These are phyloP conservation scores for Vigna radiata DNA, from an alignment of 306 rosid species.

Conservation along the genomic window DNA sequence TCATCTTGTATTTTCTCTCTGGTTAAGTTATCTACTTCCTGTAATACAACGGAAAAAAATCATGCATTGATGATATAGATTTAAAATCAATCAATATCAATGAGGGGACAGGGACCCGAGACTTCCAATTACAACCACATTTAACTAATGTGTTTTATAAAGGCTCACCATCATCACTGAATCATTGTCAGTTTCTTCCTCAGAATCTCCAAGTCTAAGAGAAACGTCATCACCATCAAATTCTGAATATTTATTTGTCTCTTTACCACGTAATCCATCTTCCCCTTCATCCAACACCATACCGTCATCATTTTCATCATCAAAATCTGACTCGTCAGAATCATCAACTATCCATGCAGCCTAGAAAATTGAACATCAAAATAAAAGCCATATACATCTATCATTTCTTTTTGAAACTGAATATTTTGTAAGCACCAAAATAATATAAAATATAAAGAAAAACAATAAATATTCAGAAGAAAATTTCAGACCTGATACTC, in stretches of 20 bases:
- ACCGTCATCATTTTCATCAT: constrained; percentile 64
- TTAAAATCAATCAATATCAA: constrained; percentile 11
- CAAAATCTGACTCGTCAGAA: constrained; percentile 63
- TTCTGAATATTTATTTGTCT: constrained; percentile 51
- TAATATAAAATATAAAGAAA: not conserved
- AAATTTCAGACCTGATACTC: constrained; percentile 79
- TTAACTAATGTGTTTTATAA: not conserved
- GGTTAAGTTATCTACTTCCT: constrained; percentile 86
- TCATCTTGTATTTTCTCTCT: constrained; percentile 80
- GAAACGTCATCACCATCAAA: constrained; percentile 74
- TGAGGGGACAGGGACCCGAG: not conserved
- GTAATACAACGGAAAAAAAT: constrained; percentile 46
- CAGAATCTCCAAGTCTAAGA: constrained; percentile 67
- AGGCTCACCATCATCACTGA: constrained; percentile 91
- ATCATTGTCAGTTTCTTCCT: constrained; percentile 79
- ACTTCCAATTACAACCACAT: constrained; percentile 11
- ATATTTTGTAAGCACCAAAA: constrained; percentile 3
- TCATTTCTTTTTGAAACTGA: constrained; percentile 24
- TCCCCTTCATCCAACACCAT: constrained; percentile 73
- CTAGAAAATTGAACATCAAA: constrained; percentile 50
- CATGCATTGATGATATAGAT: not conserved
- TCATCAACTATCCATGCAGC: constrained; percentile 87
- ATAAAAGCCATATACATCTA: constrained; percentile 26
- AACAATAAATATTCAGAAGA: not conserved
- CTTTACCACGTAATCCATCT: constrained; percentile 55